Evolutionary conservation across 208 protist species (phyloP).

Genomic region (Porcisia hertigi): DNA sequence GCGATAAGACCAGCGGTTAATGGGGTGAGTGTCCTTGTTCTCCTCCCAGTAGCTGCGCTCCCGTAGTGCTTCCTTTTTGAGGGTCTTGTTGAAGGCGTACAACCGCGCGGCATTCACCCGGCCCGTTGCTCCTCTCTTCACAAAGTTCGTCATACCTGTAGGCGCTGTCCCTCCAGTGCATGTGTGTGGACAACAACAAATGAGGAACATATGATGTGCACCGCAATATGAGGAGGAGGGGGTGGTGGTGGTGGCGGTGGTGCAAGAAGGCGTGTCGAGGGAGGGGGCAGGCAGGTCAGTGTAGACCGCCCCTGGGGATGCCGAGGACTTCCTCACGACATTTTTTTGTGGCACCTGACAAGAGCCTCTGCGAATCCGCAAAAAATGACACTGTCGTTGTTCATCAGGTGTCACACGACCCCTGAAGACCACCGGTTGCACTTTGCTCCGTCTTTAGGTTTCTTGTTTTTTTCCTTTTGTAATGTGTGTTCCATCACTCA

Average conservation of each 20-base stretch:
- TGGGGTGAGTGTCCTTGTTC: slow-evolving; percentile 79
- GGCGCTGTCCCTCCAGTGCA: neutral
- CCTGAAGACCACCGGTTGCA: neutral
- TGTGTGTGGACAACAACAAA: neutral
- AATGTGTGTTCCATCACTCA: neutral
- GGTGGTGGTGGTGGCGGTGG: neutral
- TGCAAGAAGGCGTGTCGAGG: neutral
- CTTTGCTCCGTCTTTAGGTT: too few species aligned
- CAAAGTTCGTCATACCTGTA: slow-evolving; percentile 56
- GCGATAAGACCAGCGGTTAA: slow-evolving; percentile 81
- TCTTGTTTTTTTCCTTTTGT: neutral
- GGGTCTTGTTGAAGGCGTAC: slow-evolving; percentile 83
- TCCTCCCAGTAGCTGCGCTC: slow-evolving; percentile 81
- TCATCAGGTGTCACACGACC: too few species aligned
- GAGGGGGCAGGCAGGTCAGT: too few species aligned
- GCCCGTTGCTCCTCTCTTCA: slow-evolving; percentile 48
- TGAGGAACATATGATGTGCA: neutral
- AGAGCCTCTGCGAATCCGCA: neutral
- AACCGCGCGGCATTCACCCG: slow-evolving; percentile 69
- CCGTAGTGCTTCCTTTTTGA: slow-evolving; percentile 75
- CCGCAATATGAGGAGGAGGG: neutral
- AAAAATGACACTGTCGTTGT: neutral
- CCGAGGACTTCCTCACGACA: neutral
- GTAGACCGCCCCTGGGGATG: neutral
- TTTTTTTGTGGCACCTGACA: neutral